A percentile compares a stretch with the other conserved stretches of the same genome.
Evolutionary conservation across 129 eudicot species (phyloP).

Genomic region (Flaveria robusta): DNA sequence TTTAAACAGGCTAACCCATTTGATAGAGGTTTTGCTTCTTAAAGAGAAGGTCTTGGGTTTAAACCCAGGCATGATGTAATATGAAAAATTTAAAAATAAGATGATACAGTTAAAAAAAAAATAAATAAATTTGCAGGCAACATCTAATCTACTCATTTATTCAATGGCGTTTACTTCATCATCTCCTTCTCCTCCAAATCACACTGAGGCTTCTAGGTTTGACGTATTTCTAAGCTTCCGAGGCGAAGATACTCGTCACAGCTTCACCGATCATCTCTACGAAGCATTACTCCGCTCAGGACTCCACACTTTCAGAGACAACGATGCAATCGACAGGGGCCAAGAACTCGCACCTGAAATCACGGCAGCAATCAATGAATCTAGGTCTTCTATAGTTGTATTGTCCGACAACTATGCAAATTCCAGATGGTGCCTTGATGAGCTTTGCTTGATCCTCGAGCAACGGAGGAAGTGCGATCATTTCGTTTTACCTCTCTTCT

Average conservation of each 20-base stretch:
- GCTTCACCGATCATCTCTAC: background rate
- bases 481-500: conserved; percentile 21
- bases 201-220: background rate
- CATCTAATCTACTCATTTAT: too few relatives aligned
- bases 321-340: background rate
- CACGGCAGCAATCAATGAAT: background rate
- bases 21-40: too few relatives aligned
- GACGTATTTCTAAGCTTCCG: background rate
- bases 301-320: background rate
- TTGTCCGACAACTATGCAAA: background rate
- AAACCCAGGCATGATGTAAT: too few relatives aligned
- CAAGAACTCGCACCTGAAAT: background rate
- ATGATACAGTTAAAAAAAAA: too few relatives aligned
- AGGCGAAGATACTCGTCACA: conserved; percentile 1
- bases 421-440: conserved; percentile 15
- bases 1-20: too few relatives aligned
- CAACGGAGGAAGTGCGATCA: background rate
- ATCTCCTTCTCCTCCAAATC: too few relatives aligned
- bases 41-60: too few relatives aligned
- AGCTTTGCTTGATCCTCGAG: conserved; percentile 28
- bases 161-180: too few relatives aligned
- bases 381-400: background rate
- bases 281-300: background rate
- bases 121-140: too few relatives aligned
- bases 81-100: too few relatives aligned